phyloP scores from a whole-genome alignment of 2,329 filamentous ascomycete species.

The Diaporthe sp. region DNA sequence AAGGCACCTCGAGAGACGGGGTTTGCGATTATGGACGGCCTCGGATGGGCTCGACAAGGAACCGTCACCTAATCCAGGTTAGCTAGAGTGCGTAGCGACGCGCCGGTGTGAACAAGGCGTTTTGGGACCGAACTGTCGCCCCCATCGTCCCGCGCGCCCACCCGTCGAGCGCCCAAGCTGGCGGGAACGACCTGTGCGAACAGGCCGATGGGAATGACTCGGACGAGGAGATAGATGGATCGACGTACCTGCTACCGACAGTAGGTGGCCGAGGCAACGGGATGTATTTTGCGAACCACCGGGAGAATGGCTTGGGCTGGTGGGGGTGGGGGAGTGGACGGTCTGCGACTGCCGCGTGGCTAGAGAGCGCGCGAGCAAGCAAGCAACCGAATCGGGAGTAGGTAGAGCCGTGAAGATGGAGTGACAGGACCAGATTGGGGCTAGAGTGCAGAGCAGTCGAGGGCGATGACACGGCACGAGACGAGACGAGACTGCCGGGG shows the following conservation, averaged over 20 bases:
- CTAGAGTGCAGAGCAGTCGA: conserved; percentile 23
- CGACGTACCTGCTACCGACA: conserved; percentile 1
- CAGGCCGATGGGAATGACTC: conserved; percentile 3
- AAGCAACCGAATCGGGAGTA: conserved; percentile 17
- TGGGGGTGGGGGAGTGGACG: not conserved
- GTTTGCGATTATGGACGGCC: not conserved
- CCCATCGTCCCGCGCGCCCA: conserved; percentile 2
- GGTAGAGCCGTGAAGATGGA: not conserved
- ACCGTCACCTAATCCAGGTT: conserved; percentile 19
- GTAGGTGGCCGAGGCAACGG: not conserved
- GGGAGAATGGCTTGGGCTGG: not conserved
- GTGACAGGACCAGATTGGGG: conserved; percentile 19
- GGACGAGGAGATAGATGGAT: not conserved
- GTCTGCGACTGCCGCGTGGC: conserved; percentile 24
- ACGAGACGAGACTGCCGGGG: conserved; percentile 24
- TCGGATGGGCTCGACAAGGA: conserved; percentile 16
- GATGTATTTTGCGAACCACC: conserved; percentile 2
- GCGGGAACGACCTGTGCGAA: conserved; percentile 13
- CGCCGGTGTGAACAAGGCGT: conserved; percentile 19
- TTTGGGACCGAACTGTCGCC: conserved; percentile 15
- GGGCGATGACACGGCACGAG: conserved; percentile 30
- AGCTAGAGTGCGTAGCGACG: conserved; percentile 11
- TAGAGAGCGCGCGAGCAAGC: conserved; percentile 7
- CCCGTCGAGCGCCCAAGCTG: conserved; percentile 25
- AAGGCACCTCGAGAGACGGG: not conserved